These are phyloP conservation scores for Penicillium sp. DNA, from an alignment of 2,329 filamentous ascomycete species.

Conservation along the genomic window DNA sequence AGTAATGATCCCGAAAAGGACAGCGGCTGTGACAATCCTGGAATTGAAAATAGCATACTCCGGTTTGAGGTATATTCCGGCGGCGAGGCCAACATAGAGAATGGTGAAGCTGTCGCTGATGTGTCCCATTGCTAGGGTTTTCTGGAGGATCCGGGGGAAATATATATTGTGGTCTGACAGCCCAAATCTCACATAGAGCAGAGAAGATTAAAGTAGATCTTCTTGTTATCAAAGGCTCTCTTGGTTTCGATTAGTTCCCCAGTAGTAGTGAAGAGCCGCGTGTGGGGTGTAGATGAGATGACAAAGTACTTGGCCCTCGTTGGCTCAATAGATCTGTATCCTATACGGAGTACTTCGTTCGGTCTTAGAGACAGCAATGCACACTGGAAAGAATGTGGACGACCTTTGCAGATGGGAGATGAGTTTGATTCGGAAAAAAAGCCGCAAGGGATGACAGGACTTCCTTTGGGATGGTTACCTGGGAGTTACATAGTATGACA, in stretches of 20 bases:
- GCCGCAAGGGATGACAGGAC: neutral
- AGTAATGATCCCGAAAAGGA: slow-evolving; percentile 26
- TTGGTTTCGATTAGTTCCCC: neutral
- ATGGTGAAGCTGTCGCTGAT: slow-evolving; percentile 14
- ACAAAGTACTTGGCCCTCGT: neutral
- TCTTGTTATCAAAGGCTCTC: neutral
- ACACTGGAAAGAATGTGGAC: neutral
- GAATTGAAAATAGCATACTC: slow-evolving; percentile 34
- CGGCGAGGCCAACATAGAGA: slow-evolving; percentile 22
- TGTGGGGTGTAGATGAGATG: neutral
- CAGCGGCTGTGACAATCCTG: slow-evolving; percentile 23
- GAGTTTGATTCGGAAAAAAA: neutral
- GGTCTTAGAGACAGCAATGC: too few relatives aligned
- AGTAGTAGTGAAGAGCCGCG: neutral
- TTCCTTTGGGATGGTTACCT: neutral
- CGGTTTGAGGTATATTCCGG: slow-evolving; percentile 24
- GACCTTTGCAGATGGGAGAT: neutral
- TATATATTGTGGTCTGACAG: neutral
- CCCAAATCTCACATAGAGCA: neutral
- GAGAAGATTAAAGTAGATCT: neutral
- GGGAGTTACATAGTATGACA: neutral
- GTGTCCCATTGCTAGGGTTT: slow-evolving; percentile 9
- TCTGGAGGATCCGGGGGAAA: neutral
- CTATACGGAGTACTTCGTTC: neutral
- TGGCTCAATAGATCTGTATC: neutral